Conservation (phyloP, 495 filamentous ascomycete species). For the Lasiosphaeris hirsuta region DNA sequence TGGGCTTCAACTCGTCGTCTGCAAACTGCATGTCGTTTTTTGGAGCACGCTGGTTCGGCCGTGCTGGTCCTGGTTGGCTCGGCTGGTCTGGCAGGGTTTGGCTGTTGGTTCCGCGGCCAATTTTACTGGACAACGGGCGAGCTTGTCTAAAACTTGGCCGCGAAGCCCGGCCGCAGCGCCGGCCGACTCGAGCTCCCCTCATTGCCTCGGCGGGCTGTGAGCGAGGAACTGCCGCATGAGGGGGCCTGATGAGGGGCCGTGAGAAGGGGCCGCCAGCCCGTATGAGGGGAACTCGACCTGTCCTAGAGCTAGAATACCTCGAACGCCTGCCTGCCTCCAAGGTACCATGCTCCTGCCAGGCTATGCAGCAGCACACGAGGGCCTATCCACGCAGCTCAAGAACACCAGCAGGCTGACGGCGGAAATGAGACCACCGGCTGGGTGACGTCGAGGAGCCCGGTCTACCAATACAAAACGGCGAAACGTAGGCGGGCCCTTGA, state of each 20-base stretch:
- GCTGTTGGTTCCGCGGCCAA: constrained; percentile 5
- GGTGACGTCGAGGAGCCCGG: not conserved
- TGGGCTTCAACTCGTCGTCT: constrained; percentile 14
- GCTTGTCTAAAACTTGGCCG: constrained; percentile 19
- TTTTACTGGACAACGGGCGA: constrained; percentile 25
- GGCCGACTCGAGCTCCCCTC: constrained; percentile 2
- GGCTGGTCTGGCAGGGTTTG: constrained; percentile 14
- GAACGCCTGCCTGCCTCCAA: no score
- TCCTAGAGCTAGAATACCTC: not conserved
- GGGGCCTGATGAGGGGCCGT: no score
- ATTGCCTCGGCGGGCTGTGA: constrained; percentile 3
- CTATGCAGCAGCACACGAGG: no score
- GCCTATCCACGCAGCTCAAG: no score
- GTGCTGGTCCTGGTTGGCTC: constrained; percentile 22
- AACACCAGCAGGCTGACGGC: no score
- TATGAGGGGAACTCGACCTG: not conserved
- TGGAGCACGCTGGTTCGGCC: not conserved
- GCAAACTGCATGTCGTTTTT: constrained; percentile 14
- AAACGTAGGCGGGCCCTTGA: not conserved
- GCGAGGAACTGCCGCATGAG: constrained; percentile 9
- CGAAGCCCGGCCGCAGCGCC: constrained; percentile 5
- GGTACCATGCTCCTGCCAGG: no score
- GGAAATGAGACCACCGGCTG: no score
- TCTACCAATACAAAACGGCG: constrained; percentile 5
- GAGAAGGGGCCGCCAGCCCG: not conserved